Evolutionary conservation across 2,329 filamentous ascomycete species (phyloP).

Genomic region (Chalaropsis thielavioides): DNA sequence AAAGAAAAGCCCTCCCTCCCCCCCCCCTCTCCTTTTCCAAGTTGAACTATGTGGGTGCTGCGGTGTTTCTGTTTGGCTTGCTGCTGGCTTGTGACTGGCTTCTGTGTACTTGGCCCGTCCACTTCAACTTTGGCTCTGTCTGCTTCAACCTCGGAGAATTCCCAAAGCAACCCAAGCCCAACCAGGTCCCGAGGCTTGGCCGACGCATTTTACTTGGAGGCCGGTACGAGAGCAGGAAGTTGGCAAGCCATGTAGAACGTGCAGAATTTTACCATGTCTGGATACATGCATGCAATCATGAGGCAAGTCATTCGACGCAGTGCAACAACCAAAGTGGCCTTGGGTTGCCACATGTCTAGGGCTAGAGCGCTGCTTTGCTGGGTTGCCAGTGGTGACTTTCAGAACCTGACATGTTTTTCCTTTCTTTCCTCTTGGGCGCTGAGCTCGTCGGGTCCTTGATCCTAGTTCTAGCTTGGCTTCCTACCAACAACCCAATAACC

Average conservation of each 20-base stretch:
- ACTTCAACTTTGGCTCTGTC: neutral
- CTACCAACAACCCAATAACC: neutral
- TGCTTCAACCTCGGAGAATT: neutral
- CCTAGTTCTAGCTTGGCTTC: neutral
- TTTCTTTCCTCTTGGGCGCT: neutral
- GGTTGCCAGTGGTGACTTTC: neutral
- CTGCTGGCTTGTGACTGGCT: neutral
- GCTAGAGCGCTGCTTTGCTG: neutral
- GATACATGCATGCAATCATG: conserved; percentile 6
- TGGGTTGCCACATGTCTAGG: too few relatives aligned
- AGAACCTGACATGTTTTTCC: neutral
- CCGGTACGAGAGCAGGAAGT: neutral
- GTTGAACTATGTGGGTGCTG: neutral
- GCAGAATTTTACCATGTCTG: neutral
- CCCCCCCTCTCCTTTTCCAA: neutral
- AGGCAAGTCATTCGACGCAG: conserved; percentile 3
- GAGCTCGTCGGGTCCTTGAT: neutral
- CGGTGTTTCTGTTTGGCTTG: neutral
- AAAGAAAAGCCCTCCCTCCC: neutral
- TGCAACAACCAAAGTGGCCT: neutral
- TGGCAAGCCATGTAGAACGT: neutral
- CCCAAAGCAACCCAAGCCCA: neutral
- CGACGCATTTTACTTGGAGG: neutral
- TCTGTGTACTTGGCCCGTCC: neutral
- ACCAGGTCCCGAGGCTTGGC: too few relatives aligned